Conservation (phyloP, 129 eudicot species). For the Flaveria trinervia region DNA sequence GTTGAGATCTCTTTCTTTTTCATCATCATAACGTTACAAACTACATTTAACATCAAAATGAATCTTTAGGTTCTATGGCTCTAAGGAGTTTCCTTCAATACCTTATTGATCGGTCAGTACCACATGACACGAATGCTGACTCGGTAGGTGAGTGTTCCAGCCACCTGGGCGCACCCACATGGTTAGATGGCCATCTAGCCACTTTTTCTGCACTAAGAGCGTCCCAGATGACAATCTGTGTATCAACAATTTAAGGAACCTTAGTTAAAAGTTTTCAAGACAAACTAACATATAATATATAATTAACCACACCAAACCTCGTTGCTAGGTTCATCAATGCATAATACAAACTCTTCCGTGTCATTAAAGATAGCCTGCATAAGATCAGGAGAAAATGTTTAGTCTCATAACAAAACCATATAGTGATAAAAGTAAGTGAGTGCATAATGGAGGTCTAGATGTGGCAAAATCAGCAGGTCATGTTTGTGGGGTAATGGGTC, state of each 20-base stretch:
- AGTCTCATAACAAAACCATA: not conserved
- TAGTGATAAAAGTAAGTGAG: not conserved
- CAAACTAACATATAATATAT: slow-evolving; percentile 1
- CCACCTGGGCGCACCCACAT: slow-evolving; percentile 78
- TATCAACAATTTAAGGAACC: not conserved
- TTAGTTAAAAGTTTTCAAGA: not conserved
- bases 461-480: not conserved
- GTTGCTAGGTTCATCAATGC: slow-evolving; percentile 73
- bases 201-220: slow-evolving; percentile 77
- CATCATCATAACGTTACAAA: slow-evolving; percentile 5
- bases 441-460: slow-evolving; percentile 1
- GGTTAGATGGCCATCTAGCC: slow-evolving; percentile 79
- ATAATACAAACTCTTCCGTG: slow-evolving; percentile 71
- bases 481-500: not conserved
- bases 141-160: slow-evolving; percentile 79
- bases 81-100: slow-evolving; percentile 66
- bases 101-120: slow-evolving; percentile 69
- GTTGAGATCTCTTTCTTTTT: too few relatives aligned
- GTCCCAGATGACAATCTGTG: slow-evolving; percentile 88
- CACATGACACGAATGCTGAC: slow-evolving; percentile 76
- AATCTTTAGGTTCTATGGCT: not conserved
- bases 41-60: not conserved
- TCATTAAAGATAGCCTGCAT: slow-evolving; percentile 70
- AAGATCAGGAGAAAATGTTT: not conserved
- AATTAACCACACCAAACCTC: slow-evolving; percentile 52